A percentile compares a stretch with the other conserved stretches of the same genome.
Conservation (phyloP, 345 rosid species). For the Pugionium dolabratum region DNA sequence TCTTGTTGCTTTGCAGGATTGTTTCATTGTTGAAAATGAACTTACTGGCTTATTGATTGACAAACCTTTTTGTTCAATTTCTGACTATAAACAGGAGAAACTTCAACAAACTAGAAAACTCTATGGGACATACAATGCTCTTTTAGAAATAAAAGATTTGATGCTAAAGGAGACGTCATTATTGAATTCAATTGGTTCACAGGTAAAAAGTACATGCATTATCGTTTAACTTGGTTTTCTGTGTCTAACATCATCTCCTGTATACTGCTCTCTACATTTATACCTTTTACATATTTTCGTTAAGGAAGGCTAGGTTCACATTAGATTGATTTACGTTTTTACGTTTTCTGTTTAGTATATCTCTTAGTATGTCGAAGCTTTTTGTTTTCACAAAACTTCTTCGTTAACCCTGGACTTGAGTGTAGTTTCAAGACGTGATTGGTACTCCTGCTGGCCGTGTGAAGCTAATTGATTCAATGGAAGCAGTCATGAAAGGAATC, state of each 20-base stretch:
- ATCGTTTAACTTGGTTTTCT: constrained; percentile 10
- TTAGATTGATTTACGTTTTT: constrained; percentile 3
- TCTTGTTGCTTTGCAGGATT: constrained; percentile 20
- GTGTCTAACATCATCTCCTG: constrained; percentile 1
- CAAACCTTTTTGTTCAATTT: constrained; percentile 17
- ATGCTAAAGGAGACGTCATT: constrained; percentile 87
- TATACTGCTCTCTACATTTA: background rate
- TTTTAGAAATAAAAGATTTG: constrained; percentile 77
- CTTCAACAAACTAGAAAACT: constrained; percentile 73
- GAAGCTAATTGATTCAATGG: constrained; percentile 78
- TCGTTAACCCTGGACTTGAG: constrained; percentile 19
- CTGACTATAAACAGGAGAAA: constrained; percentile 54
- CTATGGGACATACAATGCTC: constrained; percentile 82
- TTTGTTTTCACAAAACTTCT: background rate
- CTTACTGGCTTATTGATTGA: constrained; percentile 14
- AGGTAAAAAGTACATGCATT: constrained; percentile 47
- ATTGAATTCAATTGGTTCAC: constrained; percentile 75
- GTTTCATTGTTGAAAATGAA: background rate
- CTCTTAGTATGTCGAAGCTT: constrained; percentile 5
- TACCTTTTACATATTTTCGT: constrained; percentile 6
- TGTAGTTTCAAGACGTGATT: constrained; percentile 80
- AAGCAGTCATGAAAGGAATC: constrained; percentile 76
- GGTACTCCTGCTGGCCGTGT: constrained; percentile 57
- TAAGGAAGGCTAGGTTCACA: constrained; percentile 8
- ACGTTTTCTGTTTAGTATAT: constrained; percentile 9